These are phyloP conservation scores for Plasmodium ovale DNA, from an alignment of 169 alveolate species.

Conservation along the genomic window DNA sequence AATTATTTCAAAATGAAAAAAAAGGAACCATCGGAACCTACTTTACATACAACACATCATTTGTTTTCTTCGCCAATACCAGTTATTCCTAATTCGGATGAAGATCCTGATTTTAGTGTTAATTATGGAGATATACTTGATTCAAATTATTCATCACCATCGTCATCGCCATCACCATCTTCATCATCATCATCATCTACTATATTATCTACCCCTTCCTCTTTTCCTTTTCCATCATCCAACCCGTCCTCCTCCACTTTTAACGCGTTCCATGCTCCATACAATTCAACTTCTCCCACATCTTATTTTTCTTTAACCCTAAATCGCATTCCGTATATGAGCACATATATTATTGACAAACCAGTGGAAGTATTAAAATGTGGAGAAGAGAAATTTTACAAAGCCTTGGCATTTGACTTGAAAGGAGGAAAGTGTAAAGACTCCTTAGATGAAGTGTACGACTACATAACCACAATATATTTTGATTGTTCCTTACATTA, in stretches of 20 bases:
- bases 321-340: conserved; percentile 40
- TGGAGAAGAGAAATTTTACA: conserved; percentile 47
- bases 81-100: neutral
- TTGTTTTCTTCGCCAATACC: neutral
- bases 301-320: conserved; percentile 14
- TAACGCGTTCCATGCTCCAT: neutral
- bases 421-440: conserved; percentile 71
- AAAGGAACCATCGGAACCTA: neutral
- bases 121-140: neutral
- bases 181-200: neutral
- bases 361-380: conserved; percentile 62
- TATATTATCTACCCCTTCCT: neutral
- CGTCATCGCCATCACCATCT: neutral
- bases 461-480: conserved; percentile 61
- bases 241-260: neutral
- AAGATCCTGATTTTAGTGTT: neutral
- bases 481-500: conserved; percentile 69
- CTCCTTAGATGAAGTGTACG: conserved; percentile 46
- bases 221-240: neutral
- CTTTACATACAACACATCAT: neutral
- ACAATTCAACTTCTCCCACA: neutral
- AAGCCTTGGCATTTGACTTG: conserved; percentile 66
- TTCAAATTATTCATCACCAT: neutral
- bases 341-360: conserved; percentile 62
- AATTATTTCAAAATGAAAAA: conserved; percentile 22